Evolutionary conservation across 1,284 basidiomycete species (phyloP), one percentile per base, ranked within the genome.

Genomic region (Leccinum pseudoinsigne): DNA sequence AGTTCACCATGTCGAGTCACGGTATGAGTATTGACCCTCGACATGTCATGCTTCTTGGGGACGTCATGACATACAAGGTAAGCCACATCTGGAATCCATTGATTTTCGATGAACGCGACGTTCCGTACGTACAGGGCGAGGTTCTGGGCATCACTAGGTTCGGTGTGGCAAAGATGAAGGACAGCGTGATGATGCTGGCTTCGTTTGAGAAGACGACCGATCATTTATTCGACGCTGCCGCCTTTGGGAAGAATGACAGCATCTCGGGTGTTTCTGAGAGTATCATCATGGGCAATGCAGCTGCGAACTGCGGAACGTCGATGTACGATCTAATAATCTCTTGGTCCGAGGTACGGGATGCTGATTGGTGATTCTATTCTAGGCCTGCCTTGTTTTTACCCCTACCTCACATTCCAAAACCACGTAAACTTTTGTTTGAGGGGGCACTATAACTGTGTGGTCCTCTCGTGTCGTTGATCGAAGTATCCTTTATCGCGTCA

Each of bases 151-250:
- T 99, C 77, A 99, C 97, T 9, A 92, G 97, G 23, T 99, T 99
- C 79, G 97, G 97, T 76, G 97, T 99, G n/a, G 95, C 97, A 26
- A 99, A 99, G 80, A 99, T 99, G 95, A 99, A 99, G 80, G 97
- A 99, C 79, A 98, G 95, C 71, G 96, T 98, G 1, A 86, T 99
- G 70, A 99, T 99, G 97, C 82, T 99, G 72, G 97, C 97, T 10
- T 97, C 95, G 36, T 99, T 99, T 77, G 97, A 99, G 79, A 99
- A 99, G 82, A 99, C 97, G 31, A 99, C 97, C 11, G 97, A 99
- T 79, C 97, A 99, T 77, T 80, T 99, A 66, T 99, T 99, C 78
- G 96, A 99, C 72, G 97, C 97, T 1, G 93, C 97, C 4, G 91
- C 97, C 9, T 97, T 91, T 76, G 95, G 95, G 18, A 98, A 99